Conservation (phyloP, 768 basidiomycete species). For the Chlorophyllum brunneum region DNA sequence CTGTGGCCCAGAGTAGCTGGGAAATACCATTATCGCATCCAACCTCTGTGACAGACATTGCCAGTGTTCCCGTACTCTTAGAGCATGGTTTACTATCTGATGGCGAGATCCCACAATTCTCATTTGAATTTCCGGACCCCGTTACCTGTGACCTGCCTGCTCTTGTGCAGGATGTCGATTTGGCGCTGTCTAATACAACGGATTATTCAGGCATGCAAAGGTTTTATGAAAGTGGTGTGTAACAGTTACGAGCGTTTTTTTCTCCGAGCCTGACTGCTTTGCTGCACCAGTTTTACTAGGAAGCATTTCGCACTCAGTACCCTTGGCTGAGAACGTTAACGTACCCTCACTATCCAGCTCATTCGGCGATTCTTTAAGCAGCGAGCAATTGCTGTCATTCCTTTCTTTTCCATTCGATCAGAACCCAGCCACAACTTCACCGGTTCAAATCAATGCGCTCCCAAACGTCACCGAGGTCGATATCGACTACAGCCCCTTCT, state of each 20-base stretch:
- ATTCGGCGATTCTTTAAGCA: not conserved
- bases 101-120: not conserved
- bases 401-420: not conserved
- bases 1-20: too few relatives aligned
- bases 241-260: too few relatives aligned
- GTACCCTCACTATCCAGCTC: not conserved
- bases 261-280: too few relatives aligned
- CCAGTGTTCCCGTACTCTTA: too few relatives aligned
- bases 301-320: not conserved
- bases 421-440: not conserved
- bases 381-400: not conserved
- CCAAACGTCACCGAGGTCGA: not conserved
- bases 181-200: not conserved
- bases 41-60: too few relatives aligned
- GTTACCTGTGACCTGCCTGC: conserved; percentile 5
- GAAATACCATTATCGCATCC: too few relatives aligned
- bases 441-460: not conserved
- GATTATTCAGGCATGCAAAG: too few relatives aligned
- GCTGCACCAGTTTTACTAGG: too few relatives aligned
- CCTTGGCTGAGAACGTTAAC: not conserved
- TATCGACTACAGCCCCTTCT: not conserved
- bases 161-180: not conserved
- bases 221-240: too few relatives aligned
- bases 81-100: not conserved
- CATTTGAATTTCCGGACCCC: not conserved